Percentiles rank a stretch among this genome's conserved stretches.
Conservation (phyloP, 805 yeast genomes). For the Candida chilensis region DNA sequence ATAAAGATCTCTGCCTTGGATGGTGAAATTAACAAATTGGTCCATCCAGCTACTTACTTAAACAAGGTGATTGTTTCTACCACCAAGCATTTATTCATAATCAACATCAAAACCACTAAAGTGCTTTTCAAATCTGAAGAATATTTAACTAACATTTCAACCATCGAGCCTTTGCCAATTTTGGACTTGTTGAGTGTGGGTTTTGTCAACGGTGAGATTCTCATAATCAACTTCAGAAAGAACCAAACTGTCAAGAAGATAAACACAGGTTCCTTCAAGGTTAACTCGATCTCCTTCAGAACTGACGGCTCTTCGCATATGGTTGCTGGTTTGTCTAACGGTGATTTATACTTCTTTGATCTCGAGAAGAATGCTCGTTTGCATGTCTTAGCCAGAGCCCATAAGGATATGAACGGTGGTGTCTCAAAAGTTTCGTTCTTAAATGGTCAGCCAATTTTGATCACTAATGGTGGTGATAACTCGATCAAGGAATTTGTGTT, state of each 20-base stretch:
- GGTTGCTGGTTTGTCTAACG: conserved; percentile 69
- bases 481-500: conserved; percentile 83
- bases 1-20: conserved; percentile 49
- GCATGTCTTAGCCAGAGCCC: conserved; percentile 67
- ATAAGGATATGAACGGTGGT: conserved; percentile 69
- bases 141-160: conserved; percentile 49
- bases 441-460: conserved; percentile 85
- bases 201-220: conserved; percentile 55
- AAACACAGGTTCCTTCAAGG: conserved; percentile 30
- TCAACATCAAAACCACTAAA: conserved; percentile 74
- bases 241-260: conserved; percentile 49
- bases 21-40: conserved; percentile 60
- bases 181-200: conserved; percentile 80
- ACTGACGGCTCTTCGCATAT: conserved; percentile 84
- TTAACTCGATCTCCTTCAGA: conserved; percentile 71
- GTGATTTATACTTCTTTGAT: conserved; percentile 84
- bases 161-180: conserved; percentile 80
- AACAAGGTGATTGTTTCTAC: conserved; percentile 88
- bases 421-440: conserved; percentile 65
- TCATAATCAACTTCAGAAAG: conserved; percentile 58
- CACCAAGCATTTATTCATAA: conserved; percentile 45
- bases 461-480: conserved; percentile 89
- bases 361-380: conserved; percentile 63
- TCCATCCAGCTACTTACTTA: conserved; percentile 87
- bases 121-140: conserved; percentile 48